These are phyloP conservation scores for Tylopilus cervinicoccineus DNA, from an alignment of 768 basidiomycete genomes.

Conservation along the genomic window DNA sequence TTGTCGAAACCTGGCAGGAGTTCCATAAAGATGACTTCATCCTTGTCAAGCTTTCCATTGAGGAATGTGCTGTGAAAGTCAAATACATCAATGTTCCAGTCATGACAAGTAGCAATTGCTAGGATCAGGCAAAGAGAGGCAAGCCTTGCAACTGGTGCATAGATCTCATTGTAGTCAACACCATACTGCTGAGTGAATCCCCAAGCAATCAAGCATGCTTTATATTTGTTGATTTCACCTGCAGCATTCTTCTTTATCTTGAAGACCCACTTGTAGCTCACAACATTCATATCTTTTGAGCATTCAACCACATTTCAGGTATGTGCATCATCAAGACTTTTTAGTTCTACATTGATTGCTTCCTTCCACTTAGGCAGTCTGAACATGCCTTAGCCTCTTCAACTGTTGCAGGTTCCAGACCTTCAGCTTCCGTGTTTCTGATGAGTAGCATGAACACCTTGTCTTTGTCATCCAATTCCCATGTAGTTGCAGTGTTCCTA, in stretches of 20 bases:
- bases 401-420: no score
- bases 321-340: neutral
- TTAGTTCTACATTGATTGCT: neutral
- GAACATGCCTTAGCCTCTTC: no score
- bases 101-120: neutral
- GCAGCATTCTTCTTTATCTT: constrained; percentile 36
- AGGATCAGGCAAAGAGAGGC: neutral
- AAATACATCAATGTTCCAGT: neutral
- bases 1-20: constrained; percentile 31
- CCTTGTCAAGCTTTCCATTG: neutral
- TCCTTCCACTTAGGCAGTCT: neutral
- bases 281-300: neutral
- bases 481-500: neutral
- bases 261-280: constrained; percentile 39
- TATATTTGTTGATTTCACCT: constrained; percentile 28
- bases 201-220: neutral
- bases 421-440: neutral
- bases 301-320: neutral
- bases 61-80: neutral
- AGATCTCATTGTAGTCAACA: neutral
- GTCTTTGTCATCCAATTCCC: neutral
- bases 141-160: neutral
- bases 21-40: constrained; percentile 40
- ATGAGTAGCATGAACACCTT: neutral
- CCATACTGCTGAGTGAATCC: neutral